These are phyloP conservation scores for Heliamphora pulchella DNA, from an alignment of 179 eudicot genomes.

Conservation along the genomic window DNA sequence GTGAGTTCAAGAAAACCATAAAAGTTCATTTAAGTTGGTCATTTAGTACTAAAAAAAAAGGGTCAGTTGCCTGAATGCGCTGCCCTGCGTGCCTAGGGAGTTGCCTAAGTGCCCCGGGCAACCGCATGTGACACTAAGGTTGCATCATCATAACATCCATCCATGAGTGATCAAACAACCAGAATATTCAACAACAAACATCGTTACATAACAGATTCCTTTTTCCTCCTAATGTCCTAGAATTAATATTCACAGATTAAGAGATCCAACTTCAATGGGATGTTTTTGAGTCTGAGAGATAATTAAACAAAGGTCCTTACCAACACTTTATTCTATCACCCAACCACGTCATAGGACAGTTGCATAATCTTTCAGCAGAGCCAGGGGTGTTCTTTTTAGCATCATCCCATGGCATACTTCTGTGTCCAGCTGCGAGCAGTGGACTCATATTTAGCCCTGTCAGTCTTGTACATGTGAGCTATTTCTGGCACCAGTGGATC, in stretches of 20 bases:
- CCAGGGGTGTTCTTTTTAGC: not conserved
- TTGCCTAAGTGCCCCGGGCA: too few relatives aligned
- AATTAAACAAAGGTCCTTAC: constrained; percentile 6
- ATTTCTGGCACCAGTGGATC: constrained; percentile 21
- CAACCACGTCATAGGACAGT: not conserved
- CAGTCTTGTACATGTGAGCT: constrained; percentile 22
- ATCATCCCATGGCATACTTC: constrained; percentile 23
- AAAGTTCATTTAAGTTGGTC: too few relatives aligned
- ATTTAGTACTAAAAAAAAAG: too few relatives aligned
- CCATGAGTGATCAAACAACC: not conserved
- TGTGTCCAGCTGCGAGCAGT: constrained; percentile 23
- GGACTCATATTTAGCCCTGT: constrained; percentile 19
- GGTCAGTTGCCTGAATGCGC: too few relatives aligned
- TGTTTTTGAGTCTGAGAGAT: not conserved
- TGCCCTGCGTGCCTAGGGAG: too few relatives aligned
- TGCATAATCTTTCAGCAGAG: not conserved
- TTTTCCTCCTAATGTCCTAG: not conserved
- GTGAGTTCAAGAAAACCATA: too few relatives aligned
- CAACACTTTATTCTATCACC: constrained; percentile 9
- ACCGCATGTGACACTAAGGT: not conserved
- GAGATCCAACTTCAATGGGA: not conserved
- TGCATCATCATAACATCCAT: not conserved
- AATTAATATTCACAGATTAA: constrained; percentile 14
- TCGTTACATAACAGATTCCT: not conserved
- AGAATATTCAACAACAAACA: not conserved